Evolutionary conservation across 148 eudicot genomes (phyloP).

Genomic region (Dianthus caryophyllus): DNA sequence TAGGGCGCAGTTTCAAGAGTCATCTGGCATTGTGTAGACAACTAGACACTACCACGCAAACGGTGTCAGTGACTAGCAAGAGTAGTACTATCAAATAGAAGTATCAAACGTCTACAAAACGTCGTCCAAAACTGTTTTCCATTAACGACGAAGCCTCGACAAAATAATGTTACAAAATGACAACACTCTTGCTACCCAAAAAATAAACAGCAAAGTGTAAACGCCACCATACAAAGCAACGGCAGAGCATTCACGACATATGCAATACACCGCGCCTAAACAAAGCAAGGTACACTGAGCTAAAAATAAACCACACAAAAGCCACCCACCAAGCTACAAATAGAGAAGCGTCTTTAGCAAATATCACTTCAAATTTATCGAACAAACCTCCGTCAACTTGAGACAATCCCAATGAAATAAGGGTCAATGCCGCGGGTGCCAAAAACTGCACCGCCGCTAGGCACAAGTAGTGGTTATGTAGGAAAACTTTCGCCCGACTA

Average conservation of each 20-base stretch:
- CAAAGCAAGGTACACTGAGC: slow-evolving; percentile 54
- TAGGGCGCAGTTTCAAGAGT: no score
- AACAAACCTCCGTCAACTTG: slow-evolving; percentile 46
- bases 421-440: slow-evolving; percentile 58
- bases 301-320: slow-evolving; percentile 63
- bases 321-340: slow-evolving; percentile 89
- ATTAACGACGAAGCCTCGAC: slow-evolving; percentile 4
- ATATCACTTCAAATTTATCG: slow-evolving; percentile 33
- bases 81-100: no score
- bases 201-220: slow-evolving; percentile 9
- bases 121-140: slow-evolving; percentile 17
- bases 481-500: slow-evolving; percentile 92
- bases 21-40: background rate
- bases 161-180: slow-evolving; percentile 24
- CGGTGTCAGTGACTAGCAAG: background rate
- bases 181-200: slow-evolving; percentile 20
- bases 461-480: slow-evolving; percentile 81
- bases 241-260: slow-evolving; percentile 49
- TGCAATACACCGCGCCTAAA: slow-evolving; percentile 73
- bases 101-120: no score
- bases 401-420: slow-evolving; percentile 71
- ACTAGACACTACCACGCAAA: background rate
- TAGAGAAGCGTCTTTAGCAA: slow-evolving; percentile 56
- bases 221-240: slow-evolving; percentile 3
- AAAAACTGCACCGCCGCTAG: slow-evolving; percentile 67